Base-by-base conservation (phyloP, 208 protist genomes). In the Leishmania major region DNA sequence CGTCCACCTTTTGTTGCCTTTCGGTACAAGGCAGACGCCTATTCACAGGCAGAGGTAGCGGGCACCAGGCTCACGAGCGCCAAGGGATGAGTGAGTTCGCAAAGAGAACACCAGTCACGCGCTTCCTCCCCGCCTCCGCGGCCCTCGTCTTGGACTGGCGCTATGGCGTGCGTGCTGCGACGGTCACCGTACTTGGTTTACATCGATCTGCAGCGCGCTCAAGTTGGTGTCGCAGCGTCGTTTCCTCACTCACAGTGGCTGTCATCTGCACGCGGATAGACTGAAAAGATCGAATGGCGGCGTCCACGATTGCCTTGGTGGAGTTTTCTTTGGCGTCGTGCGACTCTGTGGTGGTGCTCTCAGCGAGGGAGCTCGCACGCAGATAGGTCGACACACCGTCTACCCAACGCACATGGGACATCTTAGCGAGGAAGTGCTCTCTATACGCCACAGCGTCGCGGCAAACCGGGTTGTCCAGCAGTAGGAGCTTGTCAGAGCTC, bases 381-480 rank as follows among this genome's bases (percentile, higher is more conserved):
- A 15, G 5, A 76, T 69, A 82, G 11, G 72, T 13, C 13, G 74
- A 77, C 43, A 59, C 49, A 0, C 88, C 92, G 67, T 97, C 95
- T 28, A 97, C 88, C 85, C 87, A 95, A 8, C 88, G 77, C 6
- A 96, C 88, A 22, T 86, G 47, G 0, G 55, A 22, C 78, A 96
- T 83, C 31, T 84, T 72, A 17, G 79, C 82, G 6, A 69, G 35
- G 37, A 90, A 82, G 6, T 83, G 78, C 19, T 66, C 13, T 5
- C 67, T 60, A 82, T 95, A 95, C 13, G 47, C 75, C n/a, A 76
- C 82, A 22, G 35, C 69, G 66, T 92, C 85, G 0, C 82, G 78
- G 74, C 93, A 94, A 28, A 97, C 72, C 15, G 95, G 95, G 49
- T 97, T 97, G 82, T 97, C 92, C 4, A 96, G 78, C 11, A 93